These are phyloP conservation scores for Earliella scabrosa DNA, from an alignment of 1,284 basidiomycete species.

Conservation along the genomic window DNA sequence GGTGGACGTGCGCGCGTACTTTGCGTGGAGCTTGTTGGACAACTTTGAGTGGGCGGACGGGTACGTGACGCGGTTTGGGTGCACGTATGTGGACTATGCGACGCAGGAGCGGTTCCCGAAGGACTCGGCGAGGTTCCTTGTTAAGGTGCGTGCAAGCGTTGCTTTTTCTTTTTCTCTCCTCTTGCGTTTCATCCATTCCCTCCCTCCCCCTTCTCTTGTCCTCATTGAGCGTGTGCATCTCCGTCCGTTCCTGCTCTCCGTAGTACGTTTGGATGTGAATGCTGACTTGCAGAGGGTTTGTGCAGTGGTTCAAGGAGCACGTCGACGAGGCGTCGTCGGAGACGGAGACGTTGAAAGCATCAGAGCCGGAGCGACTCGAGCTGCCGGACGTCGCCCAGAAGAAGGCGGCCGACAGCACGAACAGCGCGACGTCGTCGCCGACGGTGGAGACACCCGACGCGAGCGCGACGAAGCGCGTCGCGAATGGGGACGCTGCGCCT, in stretches of 20 bases:
- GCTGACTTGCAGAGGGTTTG: not conserved
- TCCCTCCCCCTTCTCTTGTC: too few relatives aligned
- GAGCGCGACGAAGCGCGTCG: conserved; percentile 9
- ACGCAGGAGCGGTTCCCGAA: conserved; percentile 75
- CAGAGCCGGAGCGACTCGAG: not conserved
- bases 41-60: conserved; percentile 83
- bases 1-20: conserved; percentile 70
- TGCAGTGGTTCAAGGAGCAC: conserved; percentile 38
- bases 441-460: conserved; percentile 17
- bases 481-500: conserved; percentile 18
- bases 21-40: conserved; percentile 75
- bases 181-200: too few relatives aligned
- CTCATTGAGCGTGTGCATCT: too few relatives aligned
- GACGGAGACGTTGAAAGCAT: conserved; percentile 6
- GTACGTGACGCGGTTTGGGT: conserved; percentile 64
- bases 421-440: conserved; percentile 16
- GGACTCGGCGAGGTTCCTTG: conserved; percentile 62
- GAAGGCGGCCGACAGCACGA: conserved; percentile 1
- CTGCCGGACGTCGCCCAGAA: too few relatives aligned
- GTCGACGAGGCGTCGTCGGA: conserved; percentile 22
- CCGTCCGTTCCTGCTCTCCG: not conserved
- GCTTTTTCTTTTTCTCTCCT: too few relatives aligned
- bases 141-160: conserved; percentile 44
- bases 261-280: too few relatives aligned
- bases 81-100: conserved; percentile 71